Percentiles rank a stretch among this genome's conserved stretches.
These are phyloP conservation scores for Aspergillus jensenii DNA, from an alignment of 2,329 filamentous ascomycete species.

Conservation along the genomic window DNA sequence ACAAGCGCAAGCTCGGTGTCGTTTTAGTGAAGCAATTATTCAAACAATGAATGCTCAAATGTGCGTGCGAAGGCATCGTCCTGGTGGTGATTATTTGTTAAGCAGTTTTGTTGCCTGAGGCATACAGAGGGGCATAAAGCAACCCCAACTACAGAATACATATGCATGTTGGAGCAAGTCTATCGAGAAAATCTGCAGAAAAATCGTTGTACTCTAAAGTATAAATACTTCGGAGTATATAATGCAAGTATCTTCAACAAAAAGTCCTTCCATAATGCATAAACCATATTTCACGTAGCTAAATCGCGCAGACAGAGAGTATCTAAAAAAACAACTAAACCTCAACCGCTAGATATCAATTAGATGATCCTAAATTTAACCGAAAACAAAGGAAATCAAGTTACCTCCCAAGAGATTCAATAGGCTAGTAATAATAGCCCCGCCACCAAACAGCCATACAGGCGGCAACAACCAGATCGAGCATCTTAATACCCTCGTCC, in stretches of 20 bases:
- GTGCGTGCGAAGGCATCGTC: background rate
- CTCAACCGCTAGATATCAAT: background rate
- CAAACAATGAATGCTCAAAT: background rate
- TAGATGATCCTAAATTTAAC: background rate
- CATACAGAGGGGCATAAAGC: background rate
- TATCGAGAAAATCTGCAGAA: background rate
- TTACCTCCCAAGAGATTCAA: background rate
- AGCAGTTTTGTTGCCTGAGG: background rate
- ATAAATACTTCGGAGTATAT: background rate
- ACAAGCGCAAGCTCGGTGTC: background rate
- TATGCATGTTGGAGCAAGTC: background rate
- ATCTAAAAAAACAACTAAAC: background rate
- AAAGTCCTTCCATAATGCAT: background rate
- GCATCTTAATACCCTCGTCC: constrained; percentile 89
- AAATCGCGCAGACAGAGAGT: background rate
- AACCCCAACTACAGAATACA: background rate
- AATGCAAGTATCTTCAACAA: background rate
- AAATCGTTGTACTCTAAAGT: background rate
- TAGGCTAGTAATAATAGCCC: constrained; percentile 58
- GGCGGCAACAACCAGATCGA: constrained; percentile 86
- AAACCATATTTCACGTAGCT: background rate
- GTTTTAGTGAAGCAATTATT: background rate
- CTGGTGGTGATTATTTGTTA: background rate
- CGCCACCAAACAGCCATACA: constrained; percentile 95
- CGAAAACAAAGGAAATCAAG: background rate